Evolutionary conservation across 2,329 filamentous ascomycete genomes (phyloP), one percentile per base, ranked within the genome.

Genomic region (Colletotrichum lindemuthianum): DNA sequence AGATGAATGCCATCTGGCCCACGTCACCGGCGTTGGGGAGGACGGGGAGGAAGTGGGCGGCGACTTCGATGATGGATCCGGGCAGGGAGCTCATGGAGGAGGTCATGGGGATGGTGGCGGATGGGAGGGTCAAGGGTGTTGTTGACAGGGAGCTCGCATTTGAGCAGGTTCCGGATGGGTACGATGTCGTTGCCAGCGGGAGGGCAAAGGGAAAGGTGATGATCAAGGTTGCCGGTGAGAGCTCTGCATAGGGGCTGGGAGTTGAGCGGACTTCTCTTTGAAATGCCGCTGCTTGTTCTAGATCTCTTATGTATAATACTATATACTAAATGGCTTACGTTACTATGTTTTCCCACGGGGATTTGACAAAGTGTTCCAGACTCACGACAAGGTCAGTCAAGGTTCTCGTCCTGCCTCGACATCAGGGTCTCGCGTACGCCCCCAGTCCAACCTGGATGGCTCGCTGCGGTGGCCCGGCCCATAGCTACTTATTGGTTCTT

Each of bases 1-100:
- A 79, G 59, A 72, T 75, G 57, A 81, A 81, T 57, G 72, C 72
- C 37, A 72, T 74, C 65, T 77, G 74, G 76, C 79, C 79, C 10
- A 67, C 71, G 6, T 71, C 72, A 8, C 64, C 50, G 11, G 75
- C 72, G 72, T 70, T 81, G 2, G 77, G 78, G 9, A 78, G 78
- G 52, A 74, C 72, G 9, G 77, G 77, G 32, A 70, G 78, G n/a
- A 70, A 67, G 56, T 81, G 73, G 72, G 59, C 70, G 13, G 73
- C 70, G 65, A 74, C 73, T 10, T 72, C 69, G n/a, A 75, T 74
- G 70, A 77, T 75, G 76, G 72, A 61, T 33, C 73, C 75, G 2
- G 74, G 73, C 41, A 67, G 72, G 32, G 71, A 72, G 41, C 70
- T 75, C 57, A 70, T 79, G 50, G 70, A 76, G 68, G 66, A 70